Evolutionary conservation across 2,329 filamentous ascomycete species (phyloP).

Genomic region (Magnaporthiopsis rhizophila): DNA sequence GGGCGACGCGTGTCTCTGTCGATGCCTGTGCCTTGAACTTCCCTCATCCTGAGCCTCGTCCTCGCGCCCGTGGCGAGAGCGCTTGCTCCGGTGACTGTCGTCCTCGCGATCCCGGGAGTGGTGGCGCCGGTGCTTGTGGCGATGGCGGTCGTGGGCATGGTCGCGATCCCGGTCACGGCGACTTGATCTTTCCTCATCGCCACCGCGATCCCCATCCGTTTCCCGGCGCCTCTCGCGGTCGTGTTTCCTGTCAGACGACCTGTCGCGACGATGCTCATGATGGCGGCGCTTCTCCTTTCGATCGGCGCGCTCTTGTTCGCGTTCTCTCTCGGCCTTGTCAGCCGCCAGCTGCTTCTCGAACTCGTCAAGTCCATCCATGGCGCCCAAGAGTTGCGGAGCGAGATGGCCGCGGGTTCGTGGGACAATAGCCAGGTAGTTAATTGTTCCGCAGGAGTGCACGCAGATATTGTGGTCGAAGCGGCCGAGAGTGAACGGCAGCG

Average conservation of each 20-base stretch:
- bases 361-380: conserved; percentile 22
- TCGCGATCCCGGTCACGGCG: conserved; percentile 32
- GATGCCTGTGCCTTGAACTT: conserved; percentile 30
- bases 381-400: background rate
- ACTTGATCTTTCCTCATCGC: conserved; percentile 19
- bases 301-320: conserved; percentile 18
- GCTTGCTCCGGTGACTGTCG: conserved; percentile 51
- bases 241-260: conserved; percentile 17
- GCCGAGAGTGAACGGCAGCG: background rate
- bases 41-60: conserved; percentile 23
- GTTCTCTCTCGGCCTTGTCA: conserved; percentile 24
- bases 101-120: conserved; percentile 26
- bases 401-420: too few species aligned
- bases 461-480: background rate
- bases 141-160: conserved; percentile 54
- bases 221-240: conserved; percentile 20
- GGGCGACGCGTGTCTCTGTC: conserved; percentile 23
- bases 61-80: conserved; percentile 47
- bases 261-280: conserved; percentile 19
- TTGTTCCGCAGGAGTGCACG: background rate
- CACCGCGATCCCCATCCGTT: conserved; percentile 19
- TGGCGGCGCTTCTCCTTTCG: conserved; percentile 18
- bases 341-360: conserved; percentile 31
- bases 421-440: background rate
- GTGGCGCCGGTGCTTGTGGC: conserved; percentile 32